A percentile compares a stretch with the other conserved stretches of the same genome.
phyloP scores from a whole-genome alignment of 169 alveolate genomes.

The Perkinsus marinus region DNA sequence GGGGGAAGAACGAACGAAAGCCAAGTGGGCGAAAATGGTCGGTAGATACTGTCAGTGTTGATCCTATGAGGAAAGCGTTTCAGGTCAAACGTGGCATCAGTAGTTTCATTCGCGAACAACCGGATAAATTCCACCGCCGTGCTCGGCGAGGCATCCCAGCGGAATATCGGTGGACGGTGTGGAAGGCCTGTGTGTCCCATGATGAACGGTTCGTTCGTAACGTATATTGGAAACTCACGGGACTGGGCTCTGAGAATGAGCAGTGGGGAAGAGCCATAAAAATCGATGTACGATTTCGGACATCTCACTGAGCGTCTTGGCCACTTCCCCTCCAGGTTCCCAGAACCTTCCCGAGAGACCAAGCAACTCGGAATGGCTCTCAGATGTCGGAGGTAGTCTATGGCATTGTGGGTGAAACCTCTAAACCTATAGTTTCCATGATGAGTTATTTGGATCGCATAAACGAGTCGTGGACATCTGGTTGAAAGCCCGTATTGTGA shows the following conservation, averaged over 20 bases:
- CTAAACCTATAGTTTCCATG: no score
- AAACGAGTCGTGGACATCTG: no score
- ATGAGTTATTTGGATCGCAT: no score
- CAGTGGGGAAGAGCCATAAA: not conserved
- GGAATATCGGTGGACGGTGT: constrained; percentile 25
- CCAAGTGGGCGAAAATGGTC: not conserved
- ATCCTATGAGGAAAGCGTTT: not conserved
- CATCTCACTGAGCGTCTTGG: not conserved
- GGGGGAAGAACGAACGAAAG: not conserved
- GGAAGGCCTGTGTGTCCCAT: constrained; percentile 4
- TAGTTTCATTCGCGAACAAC: constrained; percentile 8
- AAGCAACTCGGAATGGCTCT: not conserved
- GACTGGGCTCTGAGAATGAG: not conserved
- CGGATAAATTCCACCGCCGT: constrained; percentile 21
- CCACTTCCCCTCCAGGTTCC: not conserved
- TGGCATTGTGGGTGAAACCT: no score
- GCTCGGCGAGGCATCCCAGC: constrained; percentile 31
- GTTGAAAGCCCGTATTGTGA: no score
- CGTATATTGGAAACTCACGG: not conserved
- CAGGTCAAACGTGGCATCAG: not conserved
- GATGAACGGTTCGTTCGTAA: not conserved
- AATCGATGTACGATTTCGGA: not conserved
- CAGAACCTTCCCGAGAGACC: not conserved
- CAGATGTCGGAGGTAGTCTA: not conserved
- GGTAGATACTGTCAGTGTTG: not conserved